phyloP scores from a whole-genome alignment of 139 green algal genomes.

The Yamagishiella unicocca region DNA sequence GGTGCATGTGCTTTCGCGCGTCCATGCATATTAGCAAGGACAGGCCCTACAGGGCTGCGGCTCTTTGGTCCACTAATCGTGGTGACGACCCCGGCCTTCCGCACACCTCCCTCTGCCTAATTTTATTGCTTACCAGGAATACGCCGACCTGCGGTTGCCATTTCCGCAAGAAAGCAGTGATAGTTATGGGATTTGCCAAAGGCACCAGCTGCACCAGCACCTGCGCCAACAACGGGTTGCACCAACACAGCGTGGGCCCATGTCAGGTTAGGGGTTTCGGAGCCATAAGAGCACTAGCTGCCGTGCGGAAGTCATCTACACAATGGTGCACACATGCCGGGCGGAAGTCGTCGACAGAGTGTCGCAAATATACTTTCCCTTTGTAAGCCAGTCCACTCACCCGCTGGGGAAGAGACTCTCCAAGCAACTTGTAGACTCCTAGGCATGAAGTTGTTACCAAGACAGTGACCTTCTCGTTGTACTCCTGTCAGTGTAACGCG shows the following conservation, averaged over 20 bases:
- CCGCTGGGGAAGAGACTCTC: constrained; percentile 47
- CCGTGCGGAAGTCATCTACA: not conserved
- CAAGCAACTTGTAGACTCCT: constrained; percentile 50
- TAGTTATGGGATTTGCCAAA: constrained; percentile 59
- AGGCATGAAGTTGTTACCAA: constrained; percentile 58
- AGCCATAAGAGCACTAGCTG: not conserved
- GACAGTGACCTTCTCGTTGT: constrained; percentile 66
- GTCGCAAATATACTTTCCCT: too few species aligned
- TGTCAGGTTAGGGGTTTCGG: too few species aligned
- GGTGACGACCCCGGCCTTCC: too few species aligned
- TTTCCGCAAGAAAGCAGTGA: constrained; percentile 58
- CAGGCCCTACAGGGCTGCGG: too few species aligned
- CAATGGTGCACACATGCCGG: not conserved
- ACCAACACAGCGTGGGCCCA: too few species aligned
- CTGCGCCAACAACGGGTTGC: constrained; percentile 23
- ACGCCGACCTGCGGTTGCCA: constrained; percentile 69
- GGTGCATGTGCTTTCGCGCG: too few species aligned
- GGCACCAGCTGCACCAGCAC: constrained; percentile 70
- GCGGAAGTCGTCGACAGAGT: too few species aligned
- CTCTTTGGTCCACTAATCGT: too few species aligned
- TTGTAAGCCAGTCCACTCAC: constrained; percentile 27
- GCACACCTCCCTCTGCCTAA: too few species aligned
- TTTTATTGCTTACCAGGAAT: constrained; percentile 62
- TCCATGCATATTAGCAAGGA: not conserved
- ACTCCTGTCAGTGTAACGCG: constrained; percentile 71